Evolutionary conservation across 129 eudicot species (phyloP), one percentile per base, ranked within the genome.

Genomic region (Logfia minima): DNA sequence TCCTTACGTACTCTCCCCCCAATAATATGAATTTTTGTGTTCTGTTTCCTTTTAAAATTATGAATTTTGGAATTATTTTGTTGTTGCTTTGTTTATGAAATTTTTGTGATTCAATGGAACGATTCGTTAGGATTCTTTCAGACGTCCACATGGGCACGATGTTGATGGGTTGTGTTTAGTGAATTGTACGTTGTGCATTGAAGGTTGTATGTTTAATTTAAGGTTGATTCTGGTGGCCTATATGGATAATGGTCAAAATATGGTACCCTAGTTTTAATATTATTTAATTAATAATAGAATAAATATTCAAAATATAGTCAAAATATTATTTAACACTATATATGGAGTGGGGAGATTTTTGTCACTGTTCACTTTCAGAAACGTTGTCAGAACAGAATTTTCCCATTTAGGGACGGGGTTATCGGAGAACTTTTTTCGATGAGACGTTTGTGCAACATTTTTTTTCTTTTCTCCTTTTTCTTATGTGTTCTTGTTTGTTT

Each of bases 51-150:
- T 45, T 75, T 74, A 75, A 75, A 41, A 45, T 62, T 32, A 7
- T 16, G 13, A 26, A 17, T 52, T 55, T 75, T 67, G 62, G 58
- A 22, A 58, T 34, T 7, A 0, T n/a, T 5, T 24, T 32, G n/a
- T 4, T 31, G 34, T 31, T 31, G 34, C 34, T 23, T 22, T 74
- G 0, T 31, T 8, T 52, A 13, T 23, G 73, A 53, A 35, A 48
- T 53, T 72, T 64, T 53, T 80, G 74, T 73, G 79, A 73, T 73
- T 66, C 29, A 26, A 62, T 53, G 21, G 66, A 78, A 23, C 24
- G 68, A 24, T 63, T 79, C 58, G 73, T 79, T 72, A 52, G 83
- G 83, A 79, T 79, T 62, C 39, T 64, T 4, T 70, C 29, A 28
- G 28, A 62, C n/a, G 28, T 31, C 66, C 71, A 59, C 43, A 77